Conservation (phyloP, 2,329 filamentous ascomycete species). For the Keithomyces neogunnii region DNA sequence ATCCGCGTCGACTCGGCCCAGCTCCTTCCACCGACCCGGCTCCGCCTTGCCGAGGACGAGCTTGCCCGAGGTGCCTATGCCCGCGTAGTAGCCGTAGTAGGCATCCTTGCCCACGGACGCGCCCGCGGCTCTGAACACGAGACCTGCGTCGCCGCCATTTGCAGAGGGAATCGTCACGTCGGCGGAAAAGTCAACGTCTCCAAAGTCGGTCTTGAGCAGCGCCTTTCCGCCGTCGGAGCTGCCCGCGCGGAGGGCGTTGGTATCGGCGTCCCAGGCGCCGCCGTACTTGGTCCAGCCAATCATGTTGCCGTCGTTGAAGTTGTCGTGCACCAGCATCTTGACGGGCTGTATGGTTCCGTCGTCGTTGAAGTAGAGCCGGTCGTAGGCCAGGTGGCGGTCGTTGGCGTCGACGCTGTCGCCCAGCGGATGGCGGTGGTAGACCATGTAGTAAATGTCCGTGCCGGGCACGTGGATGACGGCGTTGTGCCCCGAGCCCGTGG, state of each 20-base stretch:
- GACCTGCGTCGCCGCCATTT: slow-evolving; percentile 19
- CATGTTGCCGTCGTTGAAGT: slow-evolving; percentile 30
- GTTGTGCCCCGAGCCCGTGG: slow-evolving; percentile 35
- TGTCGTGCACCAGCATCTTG: slow-evolving; percentile 34
- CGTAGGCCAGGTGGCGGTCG: slow-evolving; percentile 37
- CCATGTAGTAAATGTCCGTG: slow-evolving; percentile 38
- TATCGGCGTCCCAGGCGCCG: slow-evolving; percentile 9
- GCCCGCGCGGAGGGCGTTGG: slow-evolving; percentile 14
- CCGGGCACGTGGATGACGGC: slow-evolving; percentile 34
- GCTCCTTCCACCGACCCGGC: slow-evolving; percentile 5
- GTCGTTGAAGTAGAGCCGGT: slow-evolving; percentile 37
- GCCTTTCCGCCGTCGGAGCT: slow-evolving; percentile 15
- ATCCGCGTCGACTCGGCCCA: slow-evolving; percentile 5
- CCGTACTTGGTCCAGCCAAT: slow-evolving; percentile 25
- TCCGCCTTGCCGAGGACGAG: slow-evolving; percentile 15
- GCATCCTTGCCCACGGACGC: slow-evolving; percentile 7
- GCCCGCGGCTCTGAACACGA: slow-evolving; percentile 26
- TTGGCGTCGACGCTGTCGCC: slow-evolving; percentile 33
- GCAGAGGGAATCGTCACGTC: slow-evolving; percentile 13
- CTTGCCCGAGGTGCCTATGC: slow-evolving; percentile 17
- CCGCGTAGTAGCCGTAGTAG: slow-evolving; percentile 20
- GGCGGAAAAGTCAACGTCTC: slow-evolving; percentile 22
- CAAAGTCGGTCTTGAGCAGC: slow-evolving; percentile 28
- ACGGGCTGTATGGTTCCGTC: slow-evolving; percentile 33
- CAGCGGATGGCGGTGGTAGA: slow-evolving; percentile 35